phyloP scores from a whole-genome alignment of 148 eudicot genomes.

The Fagopyrum homotropicum region DNA sequence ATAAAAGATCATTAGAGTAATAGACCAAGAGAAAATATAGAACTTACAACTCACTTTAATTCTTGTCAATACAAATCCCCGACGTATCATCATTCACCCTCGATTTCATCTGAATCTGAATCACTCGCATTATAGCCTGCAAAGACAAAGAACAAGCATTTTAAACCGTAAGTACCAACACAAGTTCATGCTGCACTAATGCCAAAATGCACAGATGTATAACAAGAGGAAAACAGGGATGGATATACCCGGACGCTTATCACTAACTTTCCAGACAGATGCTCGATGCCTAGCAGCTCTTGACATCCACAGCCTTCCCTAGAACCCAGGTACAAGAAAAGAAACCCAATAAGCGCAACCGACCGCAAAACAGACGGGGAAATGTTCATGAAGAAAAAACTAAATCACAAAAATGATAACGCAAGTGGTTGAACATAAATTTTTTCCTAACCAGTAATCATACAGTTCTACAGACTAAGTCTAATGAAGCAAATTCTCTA shows the following conservation, averaged over 20 bases:
- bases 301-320: conserved; percentile 70
- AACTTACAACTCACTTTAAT: conserved; percentile 20
- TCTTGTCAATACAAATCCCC: conserved; percentile 13
- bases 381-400: not conserved
- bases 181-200: not conserved
- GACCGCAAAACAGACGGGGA: not conserved
- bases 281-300: conserved; percentile 78
- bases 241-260: conserved; percentile 70
- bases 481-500: not conserved
- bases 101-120: conserved; percentile 71
- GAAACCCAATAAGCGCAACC: conserved; percentile 12
- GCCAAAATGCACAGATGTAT: conserved; percentile 1
- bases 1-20: not conserved
- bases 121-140: conserved; percentile 93
- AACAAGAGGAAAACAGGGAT: not conserved
- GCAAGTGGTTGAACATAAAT: not conserved
- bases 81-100: conserved; percentile 30
- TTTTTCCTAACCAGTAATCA: not conserved
- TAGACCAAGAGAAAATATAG: not conserved
- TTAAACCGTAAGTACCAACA: conserved; percentile 5
- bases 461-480: not conserved
- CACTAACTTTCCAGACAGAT: conserved; percentile 82
- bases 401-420: not conserved
- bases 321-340: conserved; percentile 10
- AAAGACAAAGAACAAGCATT: conserved; percentile 16